phyloP scores from a whole-genome alignment of 208 protist genomes.

The Trypanosomatidae sp. region DNA sequence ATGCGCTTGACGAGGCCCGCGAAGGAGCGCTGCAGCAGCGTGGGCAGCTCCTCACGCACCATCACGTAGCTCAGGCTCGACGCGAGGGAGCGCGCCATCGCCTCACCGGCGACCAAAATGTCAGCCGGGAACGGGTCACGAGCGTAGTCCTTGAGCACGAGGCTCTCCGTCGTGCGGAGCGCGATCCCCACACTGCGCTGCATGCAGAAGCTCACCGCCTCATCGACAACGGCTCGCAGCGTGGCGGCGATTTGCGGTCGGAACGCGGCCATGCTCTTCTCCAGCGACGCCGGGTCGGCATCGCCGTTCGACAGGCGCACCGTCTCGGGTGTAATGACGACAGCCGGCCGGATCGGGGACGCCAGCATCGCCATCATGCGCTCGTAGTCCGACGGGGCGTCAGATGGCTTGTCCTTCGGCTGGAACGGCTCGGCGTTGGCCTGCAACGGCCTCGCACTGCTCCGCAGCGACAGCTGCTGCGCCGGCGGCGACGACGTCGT shows the following conservation, averaged over 20 bases:
- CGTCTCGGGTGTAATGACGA: too few relatives aligned
- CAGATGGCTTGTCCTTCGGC: slow-evolving; percentile 53
- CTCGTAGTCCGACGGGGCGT: slow-evolving; percentile 18
- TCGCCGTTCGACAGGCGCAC: too few relatives aligned
- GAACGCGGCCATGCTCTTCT: too few relatives aligned
- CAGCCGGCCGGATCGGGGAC: slow-evolving; percentile 36
- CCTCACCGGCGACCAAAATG: slow-evolving; percentile 63
- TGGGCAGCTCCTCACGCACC: slow-evolving; percentile 94
- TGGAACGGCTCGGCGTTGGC: slow-evolving; percentile 87
- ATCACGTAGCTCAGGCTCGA: slow-evolving; percentile 79
- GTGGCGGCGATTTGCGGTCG: too few relatives aligned
- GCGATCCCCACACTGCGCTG: too few relatives aligned
- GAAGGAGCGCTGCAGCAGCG: slow-evolving; percentile 34
- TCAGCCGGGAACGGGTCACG: slow-evolving; percentile 86
- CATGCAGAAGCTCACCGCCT: slow-evolving; percentile 87
- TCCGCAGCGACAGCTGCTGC: slow-evolving; percentile 29
- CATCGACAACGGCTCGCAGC: slow-evolving; percentile 89
- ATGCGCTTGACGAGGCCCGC: slow-evolving; percentile 25
- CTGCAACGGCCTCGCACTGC: slow-evolving; percentile 51
- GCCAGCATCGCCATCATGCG: slow-evolving; percentile 29
- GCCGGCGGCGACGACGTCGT: slow-evolving; percentile 6
- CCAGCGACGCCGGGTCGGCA: too few relatives aligned
- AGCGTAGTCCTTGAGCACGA: slow-evolving; percentile 97
- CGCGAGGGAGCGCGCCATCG: slow-evolving; percentile 80
- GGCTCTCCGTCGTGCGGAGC: slow-evolving; percentile 88